Evolutionary conservation across 345 rosid species (phyloP).

Genomic region (Citrus australasica): DNA sequence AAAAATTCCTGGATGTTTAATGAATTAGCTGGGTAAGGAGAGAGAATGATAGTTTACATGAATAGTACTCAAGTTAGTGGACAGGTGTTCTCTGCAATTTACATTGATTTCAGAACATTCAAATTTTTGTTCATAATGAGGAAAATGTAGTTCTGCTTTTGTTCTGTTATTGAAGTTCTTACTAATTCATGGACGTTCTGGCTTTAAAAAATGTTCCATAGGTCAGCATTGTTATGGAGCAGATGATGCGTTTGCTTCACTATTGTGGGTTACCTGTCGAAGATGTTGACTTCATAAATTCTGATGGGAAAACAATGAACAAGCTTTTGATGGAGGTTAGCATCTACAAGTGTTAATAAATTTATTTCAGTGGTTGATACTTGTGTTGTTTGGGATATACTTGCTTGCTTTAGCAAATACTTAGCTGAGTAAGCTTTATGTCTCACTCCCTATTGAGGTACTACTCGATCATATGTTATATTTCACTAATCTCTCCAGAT

Average conservation of each 20-base stretch:
- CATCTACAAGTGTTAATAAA: not conserved
- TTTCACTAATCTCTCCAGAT: not conserved
- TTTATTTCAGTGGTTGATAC: not conserved
- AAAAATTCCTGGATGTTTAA: not conserved
- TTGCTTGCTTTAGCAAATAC: not conserved
- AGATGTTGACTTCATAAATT: constrained; percentile 91
- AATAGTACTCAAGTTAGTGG: not conserved
- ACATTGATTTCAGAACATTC: not conserved
- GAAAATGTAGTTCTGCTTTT: not conserved
- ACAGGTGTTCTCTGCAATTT: not conserved
- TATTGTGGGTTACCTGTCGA: constrained; percentile 84
- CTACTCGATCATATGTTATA: not conserved
- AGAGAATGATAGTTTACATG: not conserved
- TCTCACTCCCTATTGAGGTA: not conserved
- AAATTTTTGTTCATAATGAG: not conserved
- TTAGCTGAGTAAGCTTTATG: not conserved
- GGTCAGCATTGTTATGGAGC: constrained; percentile 98
- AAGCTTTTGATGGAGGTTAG: constrained; percentile 79
- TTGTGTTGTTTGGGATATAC: not conserved
- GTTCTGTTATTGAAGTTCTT: not conserved
- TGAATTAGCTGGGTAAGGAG: not conserved
- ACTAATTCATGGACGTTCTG: not conserved
- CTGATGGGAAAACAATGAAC: constrained; percentile 96
- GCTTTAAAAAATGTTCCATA: constrained; percentile 22
- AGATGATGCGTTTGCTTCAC: constrained; percentile 90